Evolutionary conservation across 1,284 basidiomycete genomes (phyloP).

Genomic region (Termitomyces sp.): DNA sequence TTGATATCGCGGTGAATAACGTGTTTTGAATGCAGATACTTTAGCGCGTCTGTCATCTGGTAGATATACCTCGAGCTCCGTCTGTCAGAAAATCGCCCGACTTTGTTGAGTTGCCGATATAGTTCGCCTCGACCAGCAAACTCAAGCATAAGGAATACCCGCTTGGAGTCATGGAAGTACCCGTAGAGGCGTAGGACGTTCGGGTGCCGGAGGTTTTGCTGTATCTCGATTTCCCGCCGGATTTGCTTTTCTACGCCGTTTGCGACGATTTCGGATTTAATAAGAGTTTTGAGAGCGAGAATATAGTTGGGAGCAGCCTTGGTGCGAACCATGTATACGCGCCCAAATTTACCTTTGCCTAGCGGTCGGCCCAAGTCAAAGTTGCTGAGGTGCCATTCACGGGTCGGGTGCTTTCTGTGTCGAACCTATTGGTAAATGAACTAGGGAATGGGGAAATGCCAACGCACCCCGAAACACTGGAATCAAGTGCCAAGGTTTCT

Average conservation of each 20-base stretch:
- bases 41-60: slow-evolving; percentile 96
- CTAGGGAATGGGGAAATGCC: not conserved
- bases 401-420: slow-evolving; percentile 58
- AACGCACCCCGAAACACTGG: slow-evolving; percentile 49
- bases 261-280: slow-evolving; percentile 92
- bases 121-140: slow-evolving; percentile 95
- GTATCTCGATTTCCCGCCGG: slow-evolving; percentile 97
- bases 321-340: slow-evolving; percentile 97
- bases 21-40: slow-evolving; percentile 92
- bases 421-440: not conserved
- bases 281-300: slow-evolving; percentile 93
- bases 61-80: slow-evolving; percentile 87
- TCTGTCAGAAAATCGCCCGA: slow-evolving; percentile 83
- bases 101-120: slow-evolving; percentile 90
- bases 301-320: slow-evolving; percentile 86
- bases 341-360: slow-evolving; percentile 98
- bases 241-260: slow-evolving; percentile 90
- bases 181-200: slow-evolving; percentile 92
- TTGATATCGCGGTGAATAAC: slow-evolving; percentile 99
- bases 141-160: slow-evolving; percentile 96
- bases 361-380: slow-evolving; percentile 96
- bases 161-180: slow-evolving; percentile 96
- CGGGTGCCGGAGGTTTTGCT: slow-evolving; percentile 95
- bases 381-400: slow-evolving; percentile 77
- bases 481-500: slow-evolving; percentile 68